These are phyloP conservation scores for Termitomyces sp. DNA, from an alignment of 768 basidiomycete genomes.

Conservation along the genomic window DNA sequence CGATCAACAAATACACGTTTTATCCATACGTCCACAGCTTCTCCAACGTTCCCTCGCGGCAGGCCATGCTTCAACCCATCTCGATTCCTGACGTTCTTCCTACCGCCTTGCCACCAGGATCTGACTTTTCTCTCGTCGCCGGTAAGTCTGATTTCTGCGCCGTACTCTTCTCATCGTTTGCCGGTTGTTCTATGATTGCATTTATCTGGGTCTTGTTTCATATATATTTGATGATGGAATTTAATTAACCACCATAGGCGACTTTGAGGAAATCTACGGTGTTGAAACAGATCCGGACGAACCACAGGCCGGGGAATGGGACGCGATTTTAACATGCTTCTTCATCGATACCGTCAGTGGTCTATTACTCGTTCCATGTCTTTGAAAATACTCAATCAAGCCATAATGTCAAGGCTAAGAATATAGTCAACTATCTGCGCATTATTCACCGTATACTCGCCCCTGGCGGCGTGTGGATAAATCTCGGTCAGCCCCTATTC, in stretches of 20 bases:
- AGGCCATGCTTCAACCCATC: slow-evolving; percentile 63
- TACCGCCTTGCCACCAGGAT: slow-evolving; percentile 57
- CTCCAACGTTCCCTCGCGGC: slow-evolving; percentile 66
- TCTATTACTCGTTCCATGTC: background rate
- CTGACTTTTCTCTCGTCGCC: slow-evolving; percentile 82
- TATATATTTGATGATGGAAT: background rate
- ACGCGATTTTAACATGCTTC: slow-evolving; percentile 91
- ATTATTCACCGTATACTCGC: slow-evolving; percentile 80
- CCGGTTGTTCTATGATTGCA: background rate
- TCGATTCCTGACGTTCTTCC: slow-evolving; percentile 84
- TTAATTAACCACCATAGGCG: slow-evolving; percentile 61
- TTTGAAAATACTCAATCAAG: background rate
- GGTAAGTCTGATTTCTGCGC: slow-evolving; percentile 38
- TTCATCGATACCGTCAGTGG: slow-evolving; percentile 87
- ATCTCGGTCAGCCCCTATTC: slow-evolving; percentile 53
- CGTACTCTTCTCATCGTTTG: background rate
- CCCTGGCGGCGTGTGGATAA: slow-evolving; percentile 90
- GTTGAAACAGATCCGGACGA: slow-evolving; percentile 48
- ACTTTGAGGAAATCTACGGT: no score
- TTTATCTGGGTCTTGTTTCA: background rate
- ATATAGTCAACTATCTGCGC: slow-evolving; percentile 90
- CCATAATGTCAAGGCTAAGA: slow-evolving; percentile 62
- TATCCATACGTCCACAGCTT: slow-evolving; percentile 93
- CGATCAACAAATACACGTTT: slow-evolving; percentile 66
- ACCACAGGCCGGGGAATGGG: slow-evolving; percentile 78